These are phyloP conservation scores for Pilaira anomala DNA, from an alignment of 192 early-diverging fungal species.

Conservation along the genomic window DNA sequence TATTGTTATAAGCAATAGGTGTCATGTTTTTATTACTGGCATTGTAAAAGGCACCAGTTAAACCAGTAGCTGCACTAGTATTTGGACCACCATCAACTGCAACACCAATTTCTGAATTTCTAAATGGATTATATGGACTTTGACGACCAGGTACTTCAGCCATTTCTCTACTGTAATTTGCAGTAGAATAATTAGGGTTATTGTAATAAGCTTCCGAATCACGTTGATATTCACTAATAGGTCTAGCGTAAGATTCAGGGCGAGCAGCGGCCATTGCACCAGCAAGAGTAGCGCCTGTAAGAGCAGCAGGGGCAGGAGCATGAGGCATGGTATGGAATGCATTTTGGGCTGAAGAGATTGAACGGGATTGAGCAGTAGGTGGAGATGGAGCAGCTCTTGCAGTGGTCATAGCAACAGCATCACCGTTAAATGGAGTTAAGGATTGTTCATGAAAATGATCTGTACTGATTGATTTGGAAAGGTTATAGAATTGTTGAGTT, in stretches of 20 bases:
- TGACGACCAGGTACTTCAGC: neutral
- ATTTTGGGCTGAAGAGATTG: neutral
- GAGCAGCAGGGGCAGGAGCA: neutral
- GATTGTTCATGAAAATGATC: slow-evolving; percentile 2
- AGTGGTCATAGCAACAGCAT: neutral
- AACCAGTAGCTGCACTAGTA: neutral
- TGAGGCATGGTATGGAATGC: neutral
- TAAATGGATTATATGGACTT: slow-evolving; percentile 6
- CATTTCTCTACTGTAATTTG: neutral
- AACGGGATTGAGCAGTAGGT: neutral
- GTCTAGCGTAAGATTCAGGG: slow-evolving; percentile 12
- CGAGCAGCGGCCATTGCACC: neutral
- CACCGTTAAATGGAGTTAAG: slow-evolving; percentile 8
- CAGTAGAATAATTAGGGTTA: neutral
- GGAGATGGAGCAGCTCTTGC: neutral
- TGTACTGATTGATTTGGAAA: slow-evolving; percentile 10
- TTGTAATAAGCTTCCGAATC: neutral
- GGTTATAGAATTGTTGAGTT: slow-evolving; percentile 1
- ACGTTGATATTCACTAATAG: slow-evolving; percentile 11
- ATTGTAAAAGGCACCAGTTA: neutral
- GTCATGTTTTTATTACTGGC: neutral
- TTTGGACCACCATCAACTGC: neutral
- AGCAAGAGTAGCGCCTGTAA: neutral
- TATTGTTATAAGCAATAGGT: neutral
- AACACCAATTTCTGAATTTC: neutral